Conservation (phyloP, 805 yeast genomes). For the Kazachstania africana region DNA sequence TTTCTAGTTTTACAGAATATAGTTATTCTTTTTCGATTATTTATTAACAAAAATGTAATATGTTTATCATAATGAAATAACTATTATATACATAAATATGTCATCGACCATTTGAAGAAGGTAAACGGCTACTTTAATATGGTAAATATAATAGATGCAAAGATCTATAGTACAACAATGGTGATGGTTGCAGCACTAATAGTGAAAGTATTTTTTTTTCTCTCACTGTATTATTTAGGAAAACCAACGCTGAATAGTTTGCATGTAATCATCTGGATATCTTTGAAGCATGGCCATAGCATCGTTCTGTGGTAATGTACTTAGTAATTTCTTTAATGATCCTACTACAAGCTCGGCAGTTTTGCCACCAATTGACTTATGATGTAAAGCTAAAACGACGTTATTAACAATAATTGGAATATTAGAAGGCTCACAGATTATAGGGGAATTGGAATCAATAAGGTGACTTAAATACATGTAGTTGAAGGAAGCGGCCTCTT, state of each 20-base stretch:
- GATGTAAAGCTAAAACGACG: constrained; percentile 64
- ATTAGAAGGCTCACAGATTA: constrained; percentile 35
- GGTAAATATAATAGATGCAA: too few relatives aligned
- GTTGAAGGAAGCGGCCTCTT: constrained; percentile 77
- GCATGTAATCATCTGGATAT: constrained; percentile 50
- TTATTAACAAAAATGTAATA: too few relatives aligned
- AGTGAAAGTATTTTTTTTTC: too few relatives aligned
- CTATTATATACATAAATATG: too few relatives aligned
- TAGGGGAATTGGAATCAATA: constrained; percentile 54
- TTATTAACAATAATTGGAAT: constrained; percentile 52
- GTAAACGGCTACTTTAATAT: too few relatives aligned
- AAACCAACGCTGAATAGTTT: constrained; percentile 51
- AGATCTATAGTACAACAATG: too few relatives aligned
- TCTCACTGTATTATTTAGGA: too few relatives aligned
- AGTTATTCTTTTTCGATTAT: too few relatives aligned
- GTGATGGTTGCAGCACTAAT: too few relatives aligned
- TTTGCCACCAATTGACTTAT: constrained; percentile 54
- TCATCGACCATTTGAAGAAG: too few relatives aligned
- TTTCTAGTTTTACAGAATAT: too few relatives aligned
- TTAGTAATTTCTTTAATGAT: constrained; percentile 52
- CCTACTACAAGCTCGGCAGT: constrained; percentile 55
- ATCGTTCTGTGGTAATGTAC: constrained; percentile 54
- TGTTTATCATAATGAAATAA: too few relatives aligned
- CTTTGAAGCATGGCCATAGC: constrained; percentile 53
- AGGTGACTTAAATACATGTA: constrained; percentile 66